Conservation (phyloP, 495 filamentous ascomycete species). For the Penicillium macrosclerotiorum region DNA sequence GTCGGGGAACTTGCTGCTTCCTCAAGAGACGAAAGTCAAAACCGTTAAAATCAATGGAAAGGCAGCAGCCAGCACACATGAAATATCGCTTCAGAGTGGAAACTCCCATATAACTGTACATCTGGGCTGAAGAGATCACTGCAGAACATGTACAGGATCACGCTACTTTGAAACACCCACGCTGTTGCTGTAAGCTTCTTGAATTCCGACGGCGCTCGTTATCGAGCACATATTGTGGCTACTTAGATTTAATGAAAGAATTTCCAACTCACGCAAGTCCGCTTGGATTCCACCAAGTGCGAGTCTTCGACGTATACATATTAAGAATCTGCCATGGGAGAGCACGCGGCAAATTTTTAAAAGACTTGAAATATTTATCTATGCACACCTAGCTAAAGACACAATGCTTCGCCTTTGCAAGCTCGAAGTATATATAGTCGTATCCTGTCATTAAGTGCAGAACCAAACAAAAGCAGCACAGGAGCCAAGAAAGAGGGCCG, state of each 20-base stretch:
- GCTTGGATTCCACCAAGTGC: too few species aligned
- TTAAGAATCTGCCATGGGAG: too few species aligned
- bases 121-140: not conserved
- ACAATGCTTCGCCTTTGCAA: slow-evolving; percentile 9
- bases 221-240: too few species aligned
- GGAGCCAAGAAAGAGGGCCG: slow-evolving; percentile 13
- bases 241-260: too few species aligned
- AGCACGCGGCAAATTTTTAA: too few species aligned
- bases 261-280: too few species aligned
- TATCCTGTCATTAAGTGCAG: slow-evolving; percentile 43
- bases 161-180: too few species aligned
- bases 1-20: not conserved
- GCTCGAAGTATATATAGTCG: slow-evolving; percentile 26
- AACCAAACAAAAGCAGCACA: slow-evolving; percentile 20
- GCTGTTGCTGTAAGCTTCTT: too few species aligned
- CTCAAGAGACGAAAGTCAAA: not conserved
- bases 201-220: too few species aligned
- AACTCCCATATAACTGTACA: not conserved
- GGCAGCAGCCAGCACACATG: not conserved
- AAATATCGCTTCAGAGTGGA: not conserved
- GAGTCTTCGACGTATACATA: too few species aligned
- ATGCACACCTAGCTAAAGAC: slow-evolving; percentile 5
- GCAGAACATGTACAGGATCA: too few species aligned
- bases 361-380: slow-evolving; percentile 1
- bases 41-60: not conserved